These are phyloP conservation scores for Onygenales sp. DNA, from an alignment of 2,329 filamentous ascomycete genomes.

Conservation along the genomic window DNA sequence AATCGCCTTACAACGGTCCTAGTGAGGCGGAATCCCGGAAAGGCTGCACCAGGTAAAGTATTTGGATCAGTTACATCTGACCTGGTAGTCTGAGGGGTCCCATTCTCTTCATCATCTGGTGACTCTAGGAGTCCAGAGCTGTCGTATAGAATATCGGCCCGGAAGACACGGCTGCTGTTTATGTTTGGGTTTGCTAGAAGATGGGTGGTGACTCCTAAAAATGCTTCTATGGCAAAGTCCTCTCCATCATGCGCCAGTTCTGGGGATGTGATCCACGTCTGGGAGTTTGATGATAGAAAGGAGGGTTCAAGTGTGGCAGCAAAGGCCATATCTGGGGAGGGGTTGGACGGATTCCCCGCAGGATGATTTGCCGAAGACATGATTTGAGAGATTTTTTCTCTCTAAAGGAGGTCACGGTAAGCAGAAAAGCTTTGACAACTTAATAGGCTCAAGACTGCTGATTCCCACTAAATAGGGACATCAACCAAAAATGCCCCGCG, in stretches of 20 bases:
- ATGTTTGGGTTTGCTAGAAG: conserved; percentile 47
- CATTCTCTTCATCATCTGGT: conserved; percentile 21
- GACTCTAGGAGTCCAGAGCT: conserved; percentile 32
- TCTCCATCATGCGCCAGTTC: conserved; percentile 20
- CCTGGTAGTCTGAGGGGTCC: not conserved
- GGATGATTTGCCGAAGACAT: not conserved
- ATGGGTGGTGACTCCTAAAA: conserved; percentile 42
- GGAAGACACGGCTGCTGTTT: conserved; percentile 49
- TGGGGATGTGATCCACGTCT: conserved; percentile 25
- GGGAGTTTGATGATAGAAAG: conserved; percentile 10
- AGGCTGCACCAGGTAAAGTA: conserved; percentile 14
- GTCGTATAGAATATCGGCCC: conserved; percentile 52
- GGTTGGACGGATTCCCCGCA: not conserved
- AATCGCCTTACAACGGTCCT: conserved; percentile 65
- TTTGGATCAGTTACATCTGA: conserved; percentile 4
- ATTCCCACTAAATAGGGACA: no score
- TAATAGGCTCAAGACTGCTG: no score
- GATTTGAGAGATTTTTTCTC: not conserved
- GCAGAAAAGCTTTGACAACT: no score
- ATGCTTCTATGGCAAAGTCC: conserved; percentile 19
- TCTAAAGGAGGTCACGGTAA: no score
- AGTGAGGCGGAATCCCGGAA: conserved; percentile 33
- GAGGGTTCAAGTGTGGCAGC: conserved; percentile 21
- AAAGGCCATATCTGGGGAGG: conserved; percentile 3
- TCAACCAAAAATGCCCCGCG: no score